These are phyloP conservation scores for Torrubiellomyces zombiae DNA, from an alignment of 2,329 filamentous ascomycete genomes.

Conservation along the genomic window DNA sequence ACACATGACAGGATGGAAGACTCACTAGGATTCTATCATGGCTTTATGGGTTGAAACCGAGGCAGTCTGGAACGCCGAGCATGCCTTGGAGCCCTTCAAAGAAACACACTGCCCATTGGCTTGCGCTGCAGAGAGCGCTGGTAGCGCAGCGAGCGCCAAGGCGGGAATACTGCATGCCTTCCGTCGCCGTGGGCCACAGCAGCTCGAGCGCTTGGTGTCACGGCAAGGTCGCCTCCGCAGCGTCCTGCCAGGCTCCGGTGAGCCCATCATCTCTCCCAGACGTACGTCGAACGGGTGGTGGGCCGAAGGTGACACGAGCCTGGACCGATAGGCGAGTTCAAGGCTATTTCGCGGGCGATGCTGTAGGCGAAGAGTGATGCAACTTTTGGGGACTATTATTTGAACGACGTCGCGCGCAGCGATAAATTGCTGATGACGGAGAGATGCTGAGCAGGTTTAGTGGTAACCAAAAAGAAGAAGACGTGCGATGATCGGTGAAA, in stretches of 20 bases:
- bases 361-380: no score
- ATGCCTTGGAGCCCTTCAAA: constrained; percentile 50
- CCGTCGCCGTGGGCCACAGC: no score
- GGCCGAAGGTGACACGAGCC: no score
- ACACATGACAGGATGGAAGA: constrained; percentile 7
- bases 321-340: no score
- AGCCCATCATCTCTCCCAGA: constrained; percentile 1
- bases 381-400: no score
- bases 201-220: not conserved
- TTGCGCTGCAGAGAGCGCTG: no score
- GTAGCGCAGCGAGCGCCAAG: constrained; percentile 11
- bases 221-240: constrained; percentile 1
- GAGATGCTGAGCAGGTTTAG: constrained; percentile 12
- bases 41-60: constrained; percentile 50
- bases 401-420: not conserved
- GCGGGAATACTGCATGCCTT: no score
- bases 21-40: constrained; percentile 49
- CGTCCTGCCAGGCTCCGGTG: not conserved
- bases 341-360: no score
- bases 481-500: constrained; percentile 5
- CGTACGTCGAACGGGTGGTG: no score
- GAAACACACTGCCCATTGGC: constrained; percentile 37
- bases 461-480: constrained; percentile 16
- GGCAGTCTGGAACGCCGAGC: constrained; percentile 54
- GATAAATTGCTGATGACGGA: constrained; percentile 9